Percentiles rank a stretch among this genome's conserved stretches.
These are phyloP conservation scores for Silybum marianum DNA, from an alignment of 129 eudicot genomes.

Conservation along the genomic window DNA sequence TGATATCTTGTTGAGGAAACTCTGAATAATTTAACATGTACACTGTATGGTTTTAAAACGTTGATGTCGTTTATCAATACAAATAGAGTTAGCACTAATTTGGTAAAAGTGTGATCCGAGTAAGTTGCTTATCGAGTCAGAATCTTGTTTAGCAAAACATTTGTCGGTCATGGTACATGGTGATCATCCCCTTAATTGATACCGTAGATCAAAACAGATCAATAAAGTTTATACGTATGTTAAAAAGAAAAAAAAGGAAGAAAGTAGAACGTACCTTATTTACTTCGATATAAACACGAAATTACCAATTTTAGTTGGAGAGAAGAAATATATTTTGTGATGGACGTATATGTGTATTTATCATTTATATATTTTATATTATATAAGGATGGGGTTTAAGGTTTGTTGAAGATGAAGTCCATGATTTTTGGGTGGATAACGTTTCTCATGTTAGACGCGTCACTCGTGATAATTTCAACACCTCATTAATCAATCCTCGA, in stretches of 20 bases:
- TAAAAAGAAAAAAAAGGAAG: not conserved
- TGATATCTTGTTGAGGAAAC: too few relatives aligned
- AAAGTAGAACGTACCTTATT: not conserved
- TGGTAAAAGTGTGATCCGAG: too few relatives aligned
- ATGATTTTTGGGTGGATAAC: conserved; percentile 30
- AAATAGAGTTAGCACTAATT: too few relatives aligned
- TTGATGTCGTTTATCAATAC: too few relatives aligned
- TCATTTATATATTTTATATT: not conserved
- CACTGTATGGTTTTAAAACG: too few relatives aligned
- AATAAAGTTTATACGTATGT: not conserved
- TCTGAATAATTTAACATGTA: too few relatives aligned
- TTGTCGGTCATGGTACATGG: too few relatives aligned
- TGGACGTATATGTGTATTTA: not conserved
- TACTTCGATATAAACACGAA: not conserved
- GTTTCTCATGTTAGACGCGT: conserved; percentile 23
- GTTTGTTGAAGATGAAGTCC: conserved; percentile 14
- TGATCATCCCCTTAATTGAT: too few relatives aligned
- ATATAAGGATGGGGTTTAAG: not conserved
- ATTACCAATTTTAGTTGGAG: not conserved
- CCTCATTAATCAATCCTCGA: not conserved
- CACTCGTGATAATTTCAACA: conserved; percentile 21
- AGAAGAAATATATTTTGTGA: not conserved
- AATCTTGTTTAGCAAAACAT: too few relatives aligned
- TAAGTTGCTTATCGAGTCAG: too few relatives aligned
- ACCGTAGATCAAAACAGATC: too few relatives aligned